A percentile compares a stretch with the other conserved stretches of the same genome.
Evolutionary conservation across 2,329 filamentous ascomycete species (phyloP).

Genomic region (Colletotrichum musicola): DNA sequence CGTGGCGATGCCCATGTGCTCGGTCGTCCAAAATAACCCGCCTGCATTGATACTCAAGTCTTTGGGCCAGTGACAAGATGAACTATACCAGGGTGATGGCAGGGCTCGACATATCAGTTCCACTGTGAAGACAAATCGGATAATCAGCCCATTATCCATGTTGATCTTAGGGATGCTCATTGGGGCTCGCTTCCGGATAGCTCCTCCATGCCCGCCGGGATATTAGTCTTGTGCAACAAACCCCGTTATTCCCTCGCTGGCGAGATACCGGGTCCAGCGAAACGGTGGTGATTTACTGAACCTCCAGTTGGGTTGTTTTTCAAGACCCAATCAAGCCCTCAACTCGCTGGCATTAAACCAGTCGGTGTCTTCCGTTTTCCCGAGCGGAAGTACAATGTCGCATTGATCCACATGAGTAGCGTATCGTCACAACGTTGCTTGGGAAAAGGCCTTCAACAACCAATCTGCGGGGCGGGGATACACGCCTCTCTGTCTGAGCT

Average conservation of each 20-base stretch:
- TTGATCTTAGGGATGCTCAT: background rate
- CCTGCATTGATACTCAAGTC: too few relatives aligned
- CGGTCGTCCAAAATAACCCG: too few relatives aligned
- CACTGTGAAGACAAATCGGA: background rate
- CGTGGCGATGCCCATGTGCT: background rate
- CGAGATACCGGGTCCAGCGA: background rate
- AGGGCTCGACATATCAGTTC: background rate
- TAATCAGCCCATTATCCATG: background rate
- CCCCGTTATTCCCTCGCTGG: background rate
- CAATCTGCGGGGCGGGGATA: too few relatives aligned
- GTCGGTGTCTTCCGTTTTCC: too few relatives aligned
- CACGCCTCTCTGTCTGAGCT: too few relatives aligned
- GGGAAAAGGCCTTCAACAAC: too few relatives aligned
- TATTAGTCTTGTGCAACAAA: background rate
- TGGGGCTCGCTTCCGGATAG: background rate
- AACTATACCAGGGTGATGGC: background rate
- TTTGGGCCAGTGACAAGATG: too few relatives aligned
- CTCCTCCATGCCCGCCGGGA: background rate
- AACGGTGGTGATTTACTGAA: background rate
- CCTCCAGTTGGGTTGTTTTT: background rate
- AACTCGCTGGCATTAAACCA: too few relatives aligned
- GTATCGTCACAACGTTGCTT: too few relatives aligned
- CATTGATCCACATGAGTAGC: too few relatives aligned
- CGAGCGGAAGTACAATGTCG: too few relatives aligned
- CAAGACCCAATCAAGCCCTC: too few relatives aligned